These are phyloP conservation scores for Saccharomycopsis javanensis DNA, from an alignment of 805 yeast genomes.

Conservation along the genomic window DNA sequence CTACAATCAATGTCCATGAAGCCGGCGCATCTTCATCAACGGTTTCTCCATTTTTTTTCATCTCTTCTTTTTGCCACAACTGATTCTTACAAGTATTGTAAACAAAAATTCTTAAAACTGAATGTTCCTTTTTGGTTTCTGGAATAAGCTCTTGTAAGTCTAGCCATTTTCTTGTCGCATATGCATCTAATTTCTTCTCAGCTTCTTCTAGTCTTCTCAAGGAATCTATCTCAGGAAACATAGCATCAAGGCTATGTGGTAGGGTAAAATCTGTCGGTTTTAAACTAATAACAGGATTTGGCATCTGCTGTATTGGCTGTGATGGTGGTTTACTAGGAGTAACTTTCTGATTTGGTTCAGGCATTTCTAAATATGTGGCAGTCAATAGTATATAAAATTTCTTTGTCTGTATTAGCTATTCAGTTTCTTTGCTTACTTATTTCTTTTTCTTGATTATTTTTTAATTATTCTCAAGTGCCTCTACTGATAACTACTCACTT, in stretches of 20 bases:
- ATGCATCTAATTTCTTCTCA: slow-evolving; percentile 74
- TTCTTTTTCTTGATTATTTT: too few relatives aligned
- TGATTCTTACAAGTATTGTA: slow-evolving; percentile 80
- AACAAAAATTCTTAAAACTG: slow-evolving; percentile 65
- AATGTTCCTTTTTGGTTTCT: slow-evolving; percentile 37
- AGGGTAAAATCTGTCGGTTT: slow-evolving; percentile 47
- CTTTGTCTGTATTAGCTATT: too few relatives aligned
- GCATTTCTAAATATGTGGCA: too few relatives aligned
- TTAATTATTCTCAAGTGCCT: too few relatives aligned
- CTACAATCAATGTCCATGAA: slow-evolving; percentile 79
- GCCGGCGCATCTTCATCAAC: slow-evolving; percentile 31
- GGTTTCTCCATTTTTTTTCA: slow-evolving; percentile 19
- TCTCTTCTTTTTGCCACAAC: slow-evolving; percentile 59
- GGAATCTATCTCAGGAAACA: slow-evolving; percentile 61
- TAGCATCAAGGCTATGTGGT: slow-evolving; percentile 34
- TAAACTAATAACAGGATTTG: slow-evolving; percentile 20
- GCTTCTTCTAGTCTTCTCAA: slow-evolving; percentile 67
- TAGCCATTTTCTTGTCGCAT: slow-evolving; percentile 70
- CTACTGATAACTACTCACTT: too few relatives aligned
- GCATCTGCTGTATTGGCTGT: slow-evolving; percentile 17
- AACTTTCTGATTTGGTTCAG: not conserved
- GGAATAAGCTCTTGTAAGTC: slow-evolving; percentile 69
- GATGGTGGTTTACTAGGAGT: slow-evolving; percentile 24
- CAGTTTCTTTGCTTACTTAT: too few relatives aligned
- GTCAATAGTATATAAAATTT: too few relatives aligned